Conservation (phyloP, 805 yeast species). For the Kodamaea kaohsiungensis region DNA sequence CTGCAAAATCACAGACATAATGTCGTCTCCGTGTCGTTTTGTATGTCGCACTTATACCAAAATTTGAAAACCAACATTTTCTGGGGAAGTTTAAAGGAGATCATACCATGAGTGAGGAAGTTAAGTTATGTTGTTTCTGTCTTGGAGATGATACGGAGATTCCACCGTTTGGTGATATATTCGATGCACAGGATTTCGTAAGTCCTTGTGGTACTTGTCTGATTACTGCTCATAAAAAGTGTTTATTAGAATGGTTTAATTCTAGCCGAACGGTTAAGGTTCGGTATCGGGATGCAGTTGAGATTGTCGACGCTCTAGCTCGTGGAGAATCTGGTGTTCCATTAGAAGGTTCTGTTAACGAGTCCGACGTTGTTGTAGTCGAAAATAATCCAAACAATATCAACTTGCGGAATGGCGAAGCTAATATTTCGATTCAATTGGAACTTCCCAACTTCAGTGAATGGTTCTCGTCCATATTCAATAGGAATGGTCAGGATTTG, state of each 20-base stretch:
- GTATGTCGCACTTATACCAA: not conserved
- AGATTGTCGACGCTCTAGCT: slow-evolving; percentile 11
- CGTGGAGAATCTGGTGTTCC: not conserved
- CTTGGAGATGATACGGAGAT: slow-evolving; percentile 39
- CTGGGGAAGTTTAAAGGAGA: slow-evolving; percentile 1
- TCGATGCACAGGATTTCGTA: slow-evolving; percentile 38
- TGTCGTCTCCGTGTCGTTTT: not conserved
- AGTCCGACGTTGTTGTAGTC: not conserved
- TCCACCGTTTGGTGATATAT: slow-evolving; percentile 38
- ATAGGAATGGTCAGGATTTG: not conserved
- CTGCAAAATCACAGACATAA: not conserved
- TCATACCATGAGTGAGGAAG: not conserved
- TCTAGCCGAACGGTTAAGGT: slow-evolving; percentile 32
- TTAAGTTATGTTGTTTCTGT: slow-evolving; percentile 36
- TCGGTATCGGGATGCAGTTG: slow-evolving; percentile 11
- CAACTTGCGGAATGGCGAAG: not conserved
- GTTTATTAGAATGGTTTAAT: slow-evolving; percentile 44
- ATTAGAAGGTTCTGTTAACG: not conserved
- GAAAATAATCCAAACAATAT: not conserved
- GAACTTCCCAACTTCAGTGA: slow-evolving; percentile 3
- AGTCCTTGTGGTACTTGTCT: slow-evolving; percentile 42
- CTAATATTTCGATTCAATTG: slow-evolving; percentile 6
- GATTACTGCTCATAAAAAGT: slow-evolving; percentile 36
- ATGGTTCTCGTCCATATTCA: slow-evolving; percentile 4
- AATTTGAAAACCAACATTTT: not conserved